phyloP scores from a whole-genome alignment of 2,329 filamentous ascomycete species.

The Thielaviopsis populi region DNA sequence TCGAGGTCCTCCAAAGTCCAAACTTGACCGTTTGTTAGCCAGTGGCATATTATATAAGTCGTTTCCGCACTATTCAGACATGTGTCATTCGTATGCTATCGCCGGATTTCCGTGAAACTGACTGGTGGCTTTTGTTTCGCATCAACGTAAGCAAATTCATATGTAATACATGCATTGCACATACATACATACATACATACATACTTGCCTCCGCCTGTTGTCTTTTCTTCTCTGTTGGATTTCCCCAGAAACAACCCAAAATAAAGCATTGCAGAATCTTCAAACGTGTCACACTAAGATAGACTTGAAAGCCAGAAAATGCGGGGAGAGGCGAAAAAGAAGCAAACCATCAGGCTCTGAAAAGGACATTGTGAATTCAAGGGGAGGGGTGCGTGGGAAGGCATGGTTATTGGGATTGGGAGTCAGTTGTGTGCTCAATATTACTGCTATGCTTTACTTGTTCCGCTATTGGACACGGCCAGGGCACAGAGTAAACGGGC shows the following conservation, averaged over 20 bases:
- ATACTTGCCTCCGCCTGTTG: background rate
- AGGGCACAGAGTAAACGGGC: too few relatives aligned
- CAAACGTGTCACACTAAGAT: background rate
- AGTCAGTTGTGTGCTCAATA: too few relatives aligned
- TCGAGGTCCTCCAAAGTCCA: background rate
- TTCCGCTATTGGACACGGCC: too few relatives aligned
- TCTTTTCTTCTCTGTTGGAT: background rate
- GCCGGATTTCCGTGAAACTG: too few relatives aligned
- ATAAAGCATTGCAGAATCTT: background rate
- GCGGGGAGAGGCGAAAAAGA: background rate
- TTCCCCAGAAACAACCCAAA: background rate
- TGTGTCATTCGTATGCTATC: too few relatives aligned
- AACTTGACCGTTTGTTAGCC: too few relatives aligned
- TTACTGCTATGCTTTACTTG: too few relatives aligned
- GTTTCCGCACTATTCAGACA: too few relatives aligned
- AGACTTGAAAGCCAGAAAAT: background rate
- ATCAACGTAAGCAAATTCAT: background rate
- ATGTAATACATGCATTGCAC: background rate
- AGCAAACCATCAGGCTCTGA: background rate
- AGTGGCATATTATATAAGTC: too few relatives aligned
- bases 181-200: background rate
- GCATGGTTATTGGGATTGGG: too few relatives aligned
- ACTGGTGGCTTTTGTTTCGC: too few relatives aligned
- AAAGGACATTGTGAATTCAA: background rate
- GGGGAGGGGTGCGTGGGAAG: background rate